Percentiles rank a stretch among this genome's conserved stretches.
phyloP scores from a whole-genome alignment of 257 asterid genomes.

The Thymus mandschuricus region DNA sequence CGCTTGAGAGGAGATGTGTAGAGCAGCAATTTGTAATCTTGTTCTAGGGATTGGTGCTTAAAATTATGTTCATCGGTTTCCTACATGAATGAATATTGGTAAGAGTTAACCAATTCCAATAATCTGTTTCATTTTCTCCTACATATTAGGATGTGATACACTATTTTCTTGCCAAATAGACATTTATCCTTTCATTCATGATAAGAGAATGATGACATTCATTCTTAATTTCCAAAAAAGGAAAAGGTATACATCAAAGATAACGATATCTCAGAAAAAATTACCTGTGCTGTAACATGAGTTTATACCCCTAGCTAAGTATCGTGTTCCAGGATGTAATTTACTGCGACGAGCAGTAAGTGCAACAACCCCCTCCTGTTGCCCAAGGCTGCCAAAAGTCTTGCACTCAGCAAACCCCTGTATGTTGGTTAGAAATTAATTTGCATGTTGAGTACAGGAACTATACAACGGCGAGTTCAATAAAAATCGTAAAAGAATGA shows the following conservation, averaged over 20 bases:
- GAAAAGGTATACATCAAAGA: slow-evolving; percentile 22
- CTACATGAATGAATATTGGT: background rate
- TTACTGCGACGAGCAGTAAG: slow-evolving; percentile 97
- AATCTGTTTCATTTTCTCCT: slow-evolving; percentile 2
- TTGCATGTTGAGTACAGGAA: slow-evolving; percentile 34
- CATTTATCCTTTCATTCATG: background rate
- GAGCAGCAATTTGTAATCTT: background rate
- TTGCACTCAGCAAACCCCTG: slow-evolving; percentile 95
- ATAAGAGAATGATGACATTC: background rate
- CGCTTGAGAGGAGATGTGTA: background rate
- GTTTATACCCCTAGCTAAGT: slow-evolving; percentile 94
- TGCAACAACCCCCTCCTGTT: slow-evolving; percentile 93
- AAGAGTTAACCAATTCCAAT: background rate
- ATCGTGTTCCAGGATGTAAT: slow-evolving; percentile 99
- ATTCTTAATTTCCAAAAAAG: slow-evolving; percentile 18
- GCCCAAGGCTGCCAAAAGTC: slow-evolving; percentile 94
- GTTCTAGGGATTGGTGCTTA: background rate
- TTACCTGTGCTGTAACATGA: slow-evolving; percentile 95
- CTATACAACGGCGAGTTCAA: slow-evolving; percentile 20
- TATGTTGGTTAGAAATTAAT: slow-evolving; percentile 42
- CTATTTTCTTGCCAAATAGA: background rate
- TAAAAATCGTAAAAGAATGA: slow-evolving; percentile 8
- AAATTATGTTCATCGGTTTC: background rate
- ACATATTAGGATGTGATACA: background rate
- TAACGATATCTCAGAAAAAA: slow-evolving; percentile 18